Conservation (phyloP, 2,329 filamentous ascomycete species). For the Colletotrichum incanum region DNA sequence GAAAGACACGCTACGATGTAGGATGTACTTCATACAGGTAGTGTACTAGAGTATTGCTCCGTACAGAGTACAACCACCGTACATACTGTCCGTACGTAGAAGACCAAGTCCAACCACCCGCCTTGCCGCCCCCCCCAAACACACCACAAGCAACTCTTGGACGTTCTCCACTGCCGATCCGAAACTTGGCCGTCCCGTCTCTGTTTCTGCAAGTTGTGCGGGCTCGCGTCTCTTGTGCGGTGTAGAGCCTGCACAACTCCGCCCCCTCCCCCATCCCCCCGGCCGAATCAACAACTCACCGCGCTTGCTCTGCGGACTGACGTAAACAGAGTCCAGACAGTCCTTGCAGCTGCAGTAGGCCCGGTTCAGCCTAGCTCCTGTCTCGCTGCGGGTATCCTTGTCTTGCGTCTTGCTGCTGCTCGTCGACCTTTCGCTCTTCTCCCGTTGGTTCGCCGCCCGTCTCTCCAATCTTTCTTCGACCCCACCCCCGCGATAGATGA, state of each 20-base stretch:
- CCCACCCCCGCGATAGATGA: conserved; percentile 39
- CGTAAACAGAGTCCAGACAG: conserved; percentile 1
- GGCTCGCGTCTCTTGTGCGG: no score
- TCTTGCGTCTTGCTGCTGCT: neutral
- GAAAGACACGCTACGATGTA: no score
- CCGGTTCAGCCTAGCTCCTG: conserved; percentile 25
- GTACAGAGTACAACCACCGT: no score
- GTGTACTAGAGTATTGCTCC: no score
- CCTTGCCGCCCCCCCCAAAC: no score
- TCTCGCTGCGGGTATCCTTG: conserved; percentile 1
- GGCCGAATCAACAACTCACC: neutral
- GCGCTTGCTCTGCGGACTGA: conserved; percentile 18
- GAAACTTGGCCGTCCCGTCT: conserved; percentile 29
- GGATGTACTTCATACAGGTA: no score
- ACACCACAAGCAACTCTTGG: neutral
- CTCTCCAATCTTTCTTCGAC: neutral
- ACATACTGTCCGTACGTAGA: no score
- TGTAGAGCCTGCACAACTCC: neutral
- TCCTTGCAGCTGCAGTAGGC: conserved; percentile 21
- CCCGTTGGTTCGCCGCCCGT: conserved; percentile 1
- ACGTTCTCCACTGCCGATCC: conserved; percentile 20
- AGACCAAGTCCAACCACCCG: no score
- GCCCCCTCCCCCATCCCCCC: no score
- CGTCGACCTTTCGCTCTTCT: neutral
- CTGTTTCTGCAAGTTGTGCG: neutral